Evolutionary conservation across 768 basidiomycete genomes (phyloP), one percentile per base, ranked within the genome.

Genomic region (Coprinellus micaceus): DNA sequence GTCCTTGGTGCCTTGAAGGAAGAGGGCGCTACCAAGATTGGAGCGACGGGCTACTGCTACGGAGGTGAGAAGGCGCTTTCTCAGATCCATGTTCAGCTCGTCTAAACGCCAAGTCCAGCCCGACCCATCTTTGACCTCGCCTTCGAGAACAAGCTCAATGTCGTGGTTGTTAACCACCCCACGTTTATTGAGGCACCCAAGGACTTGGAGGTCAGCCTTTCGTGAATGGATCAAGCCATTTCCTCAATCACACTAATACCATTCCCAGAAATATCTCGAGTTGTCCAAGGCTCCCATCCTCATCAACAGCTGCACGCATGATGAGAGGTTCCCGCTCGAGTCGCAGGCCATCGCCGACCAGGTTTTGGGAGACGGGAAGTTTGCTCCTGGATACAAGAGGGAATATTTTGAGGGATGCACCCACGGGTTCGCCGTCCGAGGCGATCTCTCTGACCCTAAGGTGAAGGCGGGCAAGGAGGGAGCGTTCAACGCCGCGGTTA

Each of bases 21-120:
- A 29, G 63, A 80, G 57, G 89, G 88, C 2, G 72, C 90, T 19
- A 82, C 74, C 1, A 66, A 66, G 6, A 78, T 91, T 55, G 86
- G 72, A 0, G 82, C 83, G 0, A 78, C 79, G 3, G 87, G 86
- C 3, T 90, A 83, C 73, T 91, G 89, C 73, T 84, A 80, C 53
- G 85, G 86, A 57, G 87, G 82, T 78, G 57, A 53, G 75, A 63
- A 52, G 12, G 30, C 22, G 13, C 21, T 1, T n/a, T 13, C 28
- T 5, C 9, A n/a, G 24, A 15, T 19, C 15, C 28, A 17, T 29
- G 9, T 28, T 5, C 4, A 15, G n/a, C n/a, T n/a, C n/a, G n/a
- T 24, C 17, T 36, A 54, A 10, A n/a, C 1, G 36, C 36, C 9
- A 37, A 37, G n/a, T n/a, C 36, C 57, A 83, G 82, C 68, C 12